Percentiles rank a stretch among this genome's conserved stretches.
Evolutionary conservation across 208 protist genomes (phyloP).

Genomic region (Paratrypanosoma confusum): DNA sequence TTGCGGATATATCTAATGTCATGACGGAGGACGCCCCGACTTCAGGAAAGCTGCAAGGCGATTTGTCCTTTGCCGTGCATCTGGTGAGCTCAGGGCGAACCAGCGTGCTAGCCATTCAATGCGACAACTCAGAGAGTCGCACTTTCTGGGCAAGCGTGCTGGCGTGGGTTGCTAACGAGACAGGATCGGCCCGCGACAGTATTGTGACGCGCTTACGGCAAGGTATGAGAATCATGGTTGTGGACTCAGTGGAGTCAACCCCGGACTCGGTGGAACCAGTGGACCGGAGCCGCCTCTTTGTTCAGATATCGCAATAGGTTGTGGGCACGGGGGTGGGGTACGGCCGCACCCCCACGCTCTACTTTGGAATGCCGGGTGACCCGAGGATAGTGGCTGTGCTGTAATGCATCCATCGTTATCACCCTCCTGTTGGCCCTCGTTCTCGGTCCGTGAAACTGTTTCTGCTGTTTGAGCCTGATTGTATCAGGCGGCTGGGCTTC

Average conservation of each 20-base stretch:
- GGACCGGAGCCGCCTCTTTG: conserved; percentile 4
- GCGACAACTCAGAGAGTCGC: conserved; percentile 7
- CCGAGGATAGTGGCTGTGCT: too few species aligned
- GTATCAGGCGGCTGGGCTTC: too few species aligned
- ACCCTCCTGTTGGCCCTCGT: too few species aligned
- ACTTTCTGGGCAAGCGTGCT: conserved; percentile 12
- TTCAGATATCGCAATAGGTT: too few species aligned
- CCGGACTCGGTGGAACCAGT: conserved; percentile 6
- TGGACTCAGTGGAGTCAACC: conserved; percentile 7
- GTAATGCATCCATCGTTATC: too few species aligned
- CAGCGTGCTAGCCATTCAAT: conserved; percentile 12
- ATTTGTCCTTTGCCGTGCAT: conserved; percentile 4
- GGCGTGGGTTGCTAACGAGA: conserved; percentile 13
- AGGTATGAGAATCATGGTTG: conserved; percentile 6
- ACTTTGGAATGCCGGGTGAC: too few species aligned
- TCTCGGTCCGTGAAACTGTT: too few species aligned
- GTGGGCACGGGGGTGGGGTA: too few species aligned
- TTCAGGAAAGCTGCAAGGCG: not conserved
- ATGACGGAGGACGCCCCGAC: not conserved
- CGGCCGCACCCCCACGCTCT: too few species aligned
- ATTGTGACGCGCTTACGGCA: conserved; percentile 2
- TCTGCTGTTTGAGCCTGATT: too few species aligned
- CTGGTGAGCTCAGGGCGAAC: too few species aligned
- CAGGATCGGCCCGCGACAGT: conserved; percentile 1
- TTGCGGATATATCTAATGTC: conserved; percentile 3